These are phyloP conservation scores for Wallacemonas sp. DNA, from an alignment of 208 protist genomes.

Conservation along the genomic window DNA sequence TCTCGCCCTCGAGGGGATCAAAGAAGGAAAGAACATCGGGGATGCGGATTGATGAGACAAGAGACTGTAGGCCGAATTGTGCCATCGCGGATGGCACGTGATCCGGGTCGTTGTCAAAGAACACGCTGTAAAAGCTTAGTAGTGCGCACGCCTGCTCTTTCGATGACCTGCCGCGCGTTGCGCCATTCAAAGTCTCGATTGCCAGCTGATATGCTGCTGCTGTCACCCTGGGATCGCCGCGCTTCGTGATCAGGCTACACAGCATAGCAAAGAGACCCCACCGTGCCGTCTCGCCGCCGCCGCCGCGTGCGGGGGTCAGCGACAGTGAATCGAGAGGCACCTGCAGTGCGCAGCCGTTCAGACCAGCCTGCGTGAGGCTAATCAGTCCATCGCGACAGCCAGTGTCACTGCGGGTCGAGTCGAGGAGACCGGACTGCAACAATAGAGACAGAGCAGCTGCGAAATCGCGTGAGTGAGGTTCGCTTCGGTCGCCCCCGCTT, in stretches of 20 bases:
- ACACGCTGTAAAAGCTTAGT: not conserved
- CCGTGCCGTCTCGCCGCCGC: not conserved
- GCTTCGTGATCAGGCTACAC: constrained; percentile 4
- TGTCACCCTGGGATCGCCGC: constrained; percentile 1
- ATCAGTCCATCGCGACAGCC: not conserved
- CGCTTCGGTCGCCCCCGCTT: not conserved
- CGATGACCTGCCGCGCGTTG: not conserved
- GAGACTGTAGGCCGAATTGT: not conserved
- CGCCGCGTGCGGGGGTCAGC: not conserved
- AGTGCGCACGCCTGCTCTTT: not conserved
- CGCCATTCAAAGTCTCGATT: not conserved
- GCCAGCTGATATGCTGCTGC: not conserved
- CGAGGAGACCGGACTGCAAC: not conserved
- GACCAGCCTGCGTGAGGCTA: not conserved
- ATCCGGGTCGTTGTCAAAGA: not conserved
- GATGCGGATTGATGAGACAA: not conserved
- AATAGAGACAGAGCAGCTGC: constrained; percentile 5
- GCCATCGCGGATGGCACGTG: not conserved
- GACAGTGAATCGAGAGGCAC: constrained; percentile 1
- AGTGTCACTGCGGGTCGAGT: not conserved
- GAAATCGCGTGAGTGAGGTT: not conserved
- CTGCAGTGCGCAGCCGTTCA: not conserved
- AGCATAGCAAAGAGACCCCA: constrained; percentile 11
- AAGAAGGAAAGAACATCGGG: not conserved
- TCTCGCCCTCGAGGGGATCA: not conserved